These are phyloP conservation scores for Psilocybe cubensis DNA, from an alignment of 768 basidiomycete genomes.

Conservation along the genomic window DNA sequence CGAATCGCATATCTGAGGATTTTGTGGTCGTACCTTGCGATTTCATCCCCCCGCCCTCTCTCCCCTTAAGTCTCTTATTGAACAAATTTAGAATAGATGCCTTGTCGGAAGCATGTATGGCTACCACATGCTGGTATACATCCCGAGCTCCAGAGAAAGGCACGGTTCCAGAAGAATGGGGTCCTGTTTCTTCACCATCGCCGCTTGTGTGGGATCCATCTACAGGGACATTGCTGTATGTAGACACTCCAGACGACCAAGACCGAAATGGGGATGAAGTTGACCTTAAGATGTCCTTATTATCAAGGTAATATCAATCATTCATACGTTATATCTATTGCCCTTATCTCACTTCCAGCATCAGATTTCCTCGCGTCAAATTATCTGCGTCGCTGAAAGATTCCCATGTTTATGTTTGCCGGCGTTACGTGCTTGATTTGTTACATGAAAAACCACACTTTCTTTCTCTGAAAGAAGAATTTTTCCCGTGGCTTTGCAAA, in stretches of 20 bases:
- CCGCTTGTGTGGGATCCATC: conserved; percentile 73
- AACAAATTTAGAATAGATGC: conserved; percentile 83
- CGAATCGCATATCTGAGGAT: conserved; percentile 76
- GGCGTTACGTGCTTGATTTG: conserved; percentile 70
- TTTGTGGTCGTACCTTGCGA: conserved; percentile 93
- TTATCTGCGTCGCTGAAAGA: conserved; percentile 75
- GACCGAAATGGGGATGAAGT: conserved; percentile 75
- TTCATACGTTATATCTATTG: too few species aligned
- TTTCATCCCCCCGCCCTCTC: conserved; percentile 75
- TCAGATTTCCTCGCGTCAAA: conserved; percentile 71
- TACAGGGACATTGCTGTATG: conserved; percentile 67
- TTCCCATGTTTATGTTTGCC: conserved; percentile 92
- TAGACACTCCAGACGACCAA: conserved; percentile 70
- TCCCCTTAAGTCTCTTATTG: conserved; percentile 72
- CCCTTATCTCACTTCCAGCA: conserved; percentile 1
- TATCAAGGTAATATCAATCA: conserved; percentile 56
- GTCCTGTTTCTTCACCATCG: conserved; percentile 40
- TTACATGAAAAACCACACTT: conserved; percentile 70
- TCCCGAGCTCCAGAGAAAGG: conserved; percentile 55
- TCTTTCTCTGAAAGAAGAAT: conserved; percentile 87
- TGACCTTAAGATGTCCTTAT: conserved; percentile 73
- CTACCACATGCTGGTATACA: conserved; percentile 70
- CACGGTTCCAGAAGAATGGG: conserved; percentile 69
- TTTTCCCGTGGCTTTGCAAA: conserved; percentile 92
- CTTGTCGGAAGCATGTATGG: conserved; percentile 63